Evolutionary conservation across 371 early-diverging fungal genomes (phyloP), one percentile per base, ranked within the genome.

Genomic region (Basidiobolus meristosporus): DNA sequence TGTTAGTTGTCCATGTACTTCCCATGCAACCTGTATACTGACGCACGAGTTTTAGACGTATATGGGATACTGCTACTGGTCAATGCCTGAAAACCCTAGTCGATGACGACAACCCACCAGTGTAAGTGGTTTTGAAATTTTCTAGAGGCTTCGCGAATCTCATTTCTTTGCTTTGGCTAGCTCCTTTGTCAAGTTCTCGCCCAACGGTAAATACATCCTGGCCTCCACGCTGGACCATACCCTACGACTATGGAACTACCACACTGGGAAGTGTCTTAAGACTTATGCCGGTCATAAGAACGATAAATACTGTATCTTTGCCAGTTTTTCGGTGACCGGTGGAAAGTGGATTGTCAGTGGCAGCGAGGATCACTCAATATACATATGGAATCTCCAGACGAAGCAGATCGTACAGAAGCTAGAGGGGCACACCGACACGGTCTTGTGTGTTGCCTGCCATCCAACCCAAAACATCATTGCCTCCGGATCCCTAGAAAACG

Each of bases 301-400:
- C 59, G 62, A 72, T 36, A 77, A 81, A 43, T 95, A 85, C 47
- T 97, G 97, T 57, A 73, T 84, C 41, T 90, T 91, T 59, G 78
- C 82, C 21, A 73, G 77, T 34, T 97, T 93, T 48, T 85, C 82
- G 36, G 84, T 90, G 30, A 93, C 92, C 12, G 79, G 80, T 42
- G 90, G 85, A 38, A 86, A 89, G 58, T 91, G 89, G 87, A 89
- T 97, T 39, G 93, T 97, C 20, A 79, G 82, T 39, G 98, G 96
- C 4, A 81, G 82, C 44, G 96, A 97, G 57, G 93, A 97, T 60
- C 61, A 80, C 34, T 60, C 62, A 47, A 72, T 97, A 17, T 92
- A 91, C 51, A 73, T 95, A 48, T 97, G 98, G 98, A 83, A 92
- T 56, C 59, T 97, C 42, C 93, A 97, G 56, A 86, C 76, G 15